Evolutionary conservation across 331 rosid genomes (phyloP).

Genomic region (Erythrophleum ivorense): DNA sequence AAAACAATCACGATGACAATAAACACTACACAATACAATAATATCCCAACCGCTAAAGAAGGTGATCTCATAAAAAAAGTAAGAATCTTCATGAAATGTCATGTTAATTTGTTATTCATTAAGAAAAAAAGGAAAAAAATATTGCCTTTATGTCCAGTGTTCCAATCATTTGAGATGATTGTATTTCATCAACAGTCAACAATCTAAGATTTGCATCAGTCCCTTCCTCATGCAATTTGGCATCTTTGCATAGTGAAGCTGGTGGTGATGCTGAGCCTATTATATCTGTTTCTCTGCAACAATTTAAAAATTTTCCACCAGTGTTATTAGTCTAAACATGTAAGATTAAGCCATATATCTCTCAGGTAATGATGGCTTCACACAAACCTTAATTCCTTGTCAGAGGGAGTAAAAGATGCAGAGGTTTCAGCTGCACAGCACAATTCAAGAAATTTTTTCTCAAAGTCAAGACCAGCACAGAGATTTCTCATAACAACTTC

Average conservation of each 20-base stretch:
- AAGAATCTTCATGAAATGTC: conserved; percentile 20
- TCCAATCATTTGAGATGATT: conserved; percentile 47
- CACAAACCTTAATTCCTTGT: conserved; percentile 53
- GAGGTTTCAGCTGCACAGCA: conserved; percentile 52
- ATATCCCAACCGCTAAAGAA: conserved; percentile 22
- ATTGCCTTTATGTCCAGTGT: conserved; percentile 58
- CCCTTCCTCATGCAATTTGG: conserved; percentile 43
- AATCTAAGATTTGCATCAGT: conserved; percentile 40
- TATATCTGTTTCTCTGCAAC: conserved; percentile 55
- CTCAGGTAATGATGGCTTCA: conserved; percentile 43
- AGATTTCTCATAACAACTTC: conserved; percentile 70
- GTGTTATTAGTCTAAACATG: conserved; percentile 34
- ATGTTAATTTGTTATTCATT: background rate
- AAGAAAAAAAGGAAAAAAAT: conserved; percentile 36
- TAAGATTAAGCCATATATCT: conserved; percentile 36
- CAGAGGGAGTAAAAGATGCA: conserved; percentile 48
- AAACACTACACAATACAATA: background rate
- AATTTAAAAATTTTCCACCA: conserved; percentile 39
- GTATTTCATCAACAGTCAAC: conserved; percentile 52
- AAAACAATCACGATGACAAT: background rate
- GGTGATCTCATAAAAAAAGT: conserved; percentile 5
- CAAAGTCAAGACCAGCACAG: conserved; percentile 59
- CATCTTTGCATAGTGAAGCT: conserved; percentile 48
- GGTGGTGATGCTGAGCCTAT: conserved; percentile 61
- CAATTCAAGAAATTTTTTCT: conserved; percentile 54